Base-by-base conservation (phyloP, 2,329 filamentous ascomycete genomes). In the Lachnellula arida region DNA sequence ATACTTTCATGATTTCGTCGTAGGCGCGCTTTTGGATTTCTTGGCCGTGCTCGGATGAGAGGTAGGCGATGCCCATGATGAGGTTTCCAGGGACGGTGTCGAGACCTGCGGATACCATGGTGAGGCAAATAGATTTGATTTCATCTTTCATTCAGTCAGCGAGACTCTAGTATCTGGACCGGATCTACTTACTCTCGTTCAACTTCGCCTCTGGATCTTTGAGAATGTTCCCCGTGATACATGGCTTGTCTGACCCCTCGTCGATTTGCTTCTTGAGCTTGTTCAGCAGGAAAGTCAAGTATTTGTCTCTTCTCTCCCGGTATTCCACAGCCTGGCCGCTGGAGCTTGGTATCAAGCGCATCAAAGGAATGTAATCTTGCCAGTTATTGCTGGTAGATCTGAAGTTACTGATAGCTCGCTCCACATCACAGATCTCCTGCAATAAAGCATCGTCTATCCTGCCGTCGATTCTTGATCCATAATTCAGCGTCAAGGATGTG, bases 71-170 rank as follows among this genome's bases (percentile, higher is more conserved):
- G 12, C 86, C 85, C 86, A 91, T 90, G 65, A 91, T 86, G 9
- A 93, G 73, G 59, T 91, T 92, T 11, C 85, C 87, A 0, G 89
- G 87, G 1, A 94, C 86, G 0, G 89, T 94, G 68, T 94, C 89
- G 15, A 93, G 80, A 17, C 89, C 89, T 0, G 88, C 89, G 1
- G 86, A 88, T 0, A 93, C 86, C 82, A 93, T 91, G 23, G 88
- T 91, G 23, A 94, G 73, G 68, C 89, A 90, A 63, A 94, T 90
- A 2, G 87, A 89, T 71, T 88, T 90, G 49, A 92, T 78, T 70
- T 92, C 89, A 12, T 82, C 86, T 88, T 53, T 5, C 9, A 58
- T 70, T n/a, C 39, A 4, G 68, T 76, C 40, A 79, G 57, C 74
- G 67, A 48, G 71, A 60, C 39, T 71, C 71, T 4, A 72, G 75